Conservation (phyloP, 1,139 yeast genomes). For the Williopsis jadinii region DNA sequence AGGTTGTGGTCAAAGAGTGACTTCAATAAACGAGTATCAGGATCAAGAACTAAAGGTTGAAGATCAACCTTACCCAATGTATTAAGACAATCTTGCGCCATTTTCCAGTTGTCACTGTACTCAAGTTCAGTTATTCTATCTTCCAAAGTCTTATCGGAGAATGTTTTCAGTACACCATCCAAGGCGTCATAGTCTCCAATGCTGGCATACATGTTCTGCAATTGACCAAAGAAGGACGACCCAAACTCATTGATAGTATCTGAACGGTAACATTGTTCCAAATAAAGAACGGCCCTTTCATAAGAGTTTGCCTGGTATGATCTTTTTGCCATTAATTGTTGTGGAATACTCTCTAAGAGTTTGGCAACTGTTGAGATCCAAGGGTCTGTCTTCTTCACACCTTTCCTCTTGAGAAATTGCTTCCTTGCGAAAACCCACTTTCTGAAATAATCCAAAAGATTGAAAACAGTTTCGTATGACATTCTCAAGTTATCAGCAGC, state of each 20-base stretch:
- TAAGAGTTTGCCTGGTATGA: slow-evolving; percentile 81
- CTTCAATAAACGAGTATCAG: slow-evolving; percentile 36
- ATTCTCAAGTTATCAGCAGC: slow-evolving; percentile 51
- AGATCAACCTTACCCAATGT: slow-evolving; percentile 45
- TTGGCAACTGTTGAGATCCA: slow-evolving; percentile 27
- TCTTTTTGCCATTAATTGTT: slow-evolving; percentile 63
- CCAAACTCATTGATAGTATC: slow-evolving; percentile 28
- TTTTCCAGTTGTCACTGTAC: slow-evolving; percentile 79
- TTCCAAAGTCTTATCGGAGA: slow-evolving; percentile 60
- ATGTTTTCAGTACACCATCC: slow-evolving; percentile 75
- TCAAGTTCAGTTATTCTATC: slow-evolving; percentile 77
- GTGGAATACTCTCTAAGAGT: slow-evolving; percentile 44
- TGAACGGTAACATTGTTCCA: slow-evolving; percentile 66
- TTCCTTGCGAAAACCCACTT: slow-evolving; percentile 50
- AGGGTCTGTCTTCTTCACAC: slow-evolving; percentile 16
- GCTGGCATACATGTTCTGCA: slow-evolving; percentile 78
- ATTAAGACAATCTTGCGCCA: slow-evolving; percentile 82
- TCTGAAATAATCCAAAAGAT: slow-evolving; percentile 74
- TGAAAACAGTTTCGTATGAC: slow-evolving; percentile 68
- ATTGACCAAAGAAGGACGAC: slow-evolving; percentile 38
- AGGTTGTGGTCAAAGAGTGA: slow-evolving; percentile 55
- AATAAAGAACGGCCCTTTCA: slow-evolving; percentile 82
- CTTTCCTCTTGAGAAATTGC: slow-evolving; percentile 22
- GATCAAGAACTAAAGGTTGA: slow-evolving; percentile 27
- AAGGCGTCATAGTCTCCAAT: slow-evolving; percentile 88